Evolutionary conservation across 2,329 filamentous ascomycete species (phyloP).

Genomic region (Blumeria hordei): DNA sequence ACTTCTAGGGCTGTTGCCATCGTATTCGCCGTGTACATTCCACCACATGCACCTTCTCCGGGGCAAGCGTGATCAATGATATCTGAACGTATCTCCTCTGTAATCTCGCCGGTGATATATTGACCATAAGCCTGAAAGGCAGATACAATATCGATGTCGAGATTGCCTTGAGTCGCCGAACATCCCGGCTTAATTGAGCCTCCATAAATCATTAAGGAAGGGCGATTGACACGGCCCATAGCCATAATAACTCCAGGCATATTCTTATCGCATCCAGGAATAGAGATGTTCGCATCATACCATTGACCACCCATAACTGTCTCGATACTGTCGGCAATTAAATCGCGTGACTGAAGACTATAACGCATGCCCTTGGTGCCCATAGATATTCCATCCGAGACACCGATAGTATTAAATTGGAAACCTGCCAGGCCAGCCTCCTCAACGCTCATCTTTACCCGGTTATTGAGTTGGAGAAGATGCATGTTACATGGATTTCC

Average conservation of each 20-base stretch:
- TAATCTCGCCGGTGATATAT: constrained; percentile 77
- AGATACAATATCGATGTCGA: constrained; percentile 76
- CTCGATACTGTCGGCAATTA: constrained; percentile 96
- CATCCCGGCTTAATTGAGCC: constrained; percentile 86
- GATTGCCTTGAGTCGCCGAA: constrained; percentile 45
- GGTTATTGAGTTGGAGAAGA: constrained; percentile 46
- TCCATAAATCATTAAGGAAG: constrained; percentile 93
- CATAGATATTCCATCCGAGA: constrained; percentile 96
- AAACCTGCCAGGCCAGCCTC: constrained; percentile 68
- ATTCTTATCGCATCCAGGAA: constrained; percentile 98
- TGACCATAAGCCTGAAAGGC: constrained; percentile 96
- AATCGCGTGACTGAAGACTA: constrained; percentile 77
- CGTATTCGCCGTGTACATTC: constrained; percentile 63
- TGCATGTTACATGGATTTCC: constrained; percentile 99
- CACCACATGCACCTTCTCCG: constrained; percentile 61
- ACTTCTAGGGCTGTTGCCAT: constrained; percentile 53
- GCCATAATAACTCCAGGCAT: constrained; percentile 87
- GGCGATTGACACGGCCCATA: constrained; percentile 85
- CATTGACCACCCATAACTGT: constrained; percentile 97
- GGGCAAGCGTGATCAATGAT: constrained; percentile 85
- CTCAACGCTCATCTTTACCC: constrained; percentile 37
- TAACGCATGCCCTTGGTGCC: constrained; percentile 93
- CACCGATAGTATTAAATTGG: constrained; percentile 98
- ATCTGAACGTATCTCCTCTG: constrained; percentile 75
- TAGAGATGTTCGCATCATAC: constrained; percentile 93